Conservation (phyloP, 306 rosid genomes). For the Begonia peltatifolia region DNA sequence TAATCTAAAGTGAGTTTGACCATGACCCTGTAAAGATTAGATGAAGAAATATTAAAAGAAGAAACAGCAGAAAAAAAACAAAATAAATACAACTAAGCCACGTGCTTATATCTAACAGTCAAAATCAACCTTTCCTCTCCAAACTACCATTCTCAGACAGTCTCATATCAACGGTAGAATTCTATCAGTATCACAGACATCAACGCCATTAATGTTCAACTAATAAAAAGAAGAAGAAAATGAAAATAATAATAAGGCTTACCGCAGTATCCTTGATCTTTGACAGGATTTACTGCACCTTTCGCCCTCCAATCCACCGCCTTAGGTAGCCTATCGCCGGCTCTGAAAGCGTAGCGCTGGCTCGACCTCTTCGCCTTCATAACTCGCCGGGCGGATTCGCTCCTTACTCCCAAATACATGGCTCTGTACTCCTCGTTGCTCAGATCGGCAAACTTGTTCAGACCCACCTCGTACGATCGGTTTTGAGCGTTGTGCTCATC, state of each 20-base stretch:
- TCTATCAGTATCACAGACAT: too few relatives aligned
- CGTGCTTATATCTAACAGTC: background rate
- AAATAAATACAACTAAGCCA: background rate
- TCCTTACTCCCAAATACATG: conserved; percentile 37
- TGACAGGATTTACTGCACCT: conserved; percentile 58
- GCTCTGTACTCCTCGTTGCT: conserved; percentile 62
- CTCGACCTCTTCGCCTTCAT: conserved; percentile 39
- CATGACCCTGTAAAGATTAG: too few relatives aligned
- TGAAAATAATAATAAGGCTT: too few relatives aligned
- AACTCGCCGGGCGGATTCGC: conserved; percentile 35
- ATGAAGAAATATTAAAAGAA: background rate
- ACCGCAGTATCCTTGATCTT: conserved; percentile 88
- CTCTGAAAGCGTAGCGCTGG: conserved; percentile 31
- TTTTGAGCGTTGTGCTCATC: conserved; percentile 52
- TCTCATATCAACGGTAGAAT: background rate
- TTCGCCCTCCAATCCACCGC: conserved; percentile 71
- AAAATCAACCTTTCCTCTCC: background rate
- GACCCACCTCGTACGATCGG: conserved; percentile 49
- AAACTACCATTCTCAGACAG: background rate
- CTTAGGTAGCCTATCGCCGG: conserved; percentile 36
- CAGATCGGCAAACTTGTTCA: conserved; percentile 68
- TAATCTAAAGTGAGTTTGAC: too few relatives aligned
- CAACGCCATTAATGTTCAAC: too few relatives aligned
- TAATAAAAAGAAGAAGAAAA: background rate
- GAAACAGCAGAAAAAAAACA: background rate